Conservation (phyloP, 2,329 filamentous ascomycete genomes). For the Fusarium sp. region DNA sequence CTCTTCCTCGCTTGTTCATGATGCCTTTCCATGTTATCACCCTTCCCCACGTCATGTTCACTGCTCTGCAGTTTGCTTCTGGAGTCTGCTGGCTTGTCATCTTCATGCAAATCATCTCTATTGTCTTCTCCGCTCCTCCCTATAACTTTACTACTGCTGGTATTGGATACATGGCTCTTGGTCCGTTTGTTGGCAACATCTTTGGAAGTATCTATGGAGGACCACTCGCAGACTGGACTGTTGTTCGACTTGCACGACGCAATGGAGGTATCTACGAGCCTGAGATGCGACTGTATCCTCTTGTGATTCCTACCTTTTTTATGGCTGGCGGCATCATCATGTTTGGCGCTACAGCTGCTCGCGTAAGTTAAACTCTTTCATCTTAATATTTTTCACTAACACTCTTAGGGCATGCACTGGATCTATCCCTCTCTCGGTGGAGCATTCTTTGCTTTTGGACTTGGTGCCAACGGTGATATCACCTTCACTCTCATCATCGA, state of each 20-base stretch:
- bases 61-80: slow-evolving; percentile 52
- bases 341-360: slow-evolving; percentile 51
- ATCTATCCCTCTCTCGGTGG: slow-evolving; percentile 52
- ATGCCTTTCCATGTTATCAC: slow-evolving; percentile 35
- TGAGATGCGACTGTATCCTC: slow-evolving; percentile 54
- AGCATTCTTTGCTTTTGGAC: slow-evolving; percentile 51
- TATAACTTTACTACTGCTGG: slow-evolving; percentile 44
- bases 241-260: slow-evolving; percentile 50
- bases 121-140: slow-evolving; percentile 50
- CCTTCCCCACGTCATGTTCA: slow-evolving; percentile 54
- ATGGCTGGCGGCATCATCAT: slow-evolving; percentile 52
- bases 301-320: slow-evolving; percentile 44
- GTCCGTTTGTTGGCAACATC: slow-evolving; percentile 51
- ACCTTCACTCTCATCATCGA: slow-evolving; percentile 51
- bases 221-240: slow-evolving; percentile 51
- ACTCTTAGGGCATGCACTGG: slow-evolving; percentile 54
- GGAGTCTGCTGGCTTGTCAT: slow-evolving; percentile 40
- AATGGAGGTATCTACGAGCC: slow-evolving; percentile 57
- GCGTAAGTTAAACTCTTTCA: slow-evolving; percentile 36
- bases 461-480: slow-evolving; percentile 52
- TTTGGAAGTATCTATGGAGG: slow-evolving; percentile 54
- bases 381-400: background rate
- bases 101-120: slow-evolving; percentile 45
- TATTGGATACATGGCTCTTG: slow-evolving; percentile 45
- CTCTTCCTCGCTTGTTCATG: slow-evolving; percentile 27